These are phyloP conservation scores for Entamoeba histolytica DNA, from an alignment of 208 protist genomes.

Conservation along the genomic window DNA sequence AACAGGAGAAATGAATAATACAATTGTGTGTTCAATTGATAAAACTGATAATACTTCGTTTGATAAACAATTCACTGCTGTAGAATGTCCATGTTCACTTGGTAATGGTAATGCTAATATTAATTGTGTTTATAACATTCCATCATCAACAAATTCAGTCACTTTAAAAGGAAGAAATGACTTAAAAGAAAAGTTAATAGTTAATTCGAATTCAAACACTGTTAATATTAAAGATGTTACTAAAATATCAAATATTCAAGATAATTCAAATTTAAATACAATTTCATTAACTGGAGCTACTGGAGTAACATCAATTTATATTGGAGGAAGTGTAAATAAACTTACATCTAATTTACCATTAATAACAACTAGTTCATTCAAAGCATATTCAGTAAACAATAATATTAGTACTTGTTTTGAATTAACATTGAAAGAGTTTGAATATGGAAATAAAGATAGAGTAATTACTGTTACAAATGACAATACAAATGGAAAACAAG, in stretches of 20 bases:
- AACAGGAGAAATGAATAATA: too few species aligned
- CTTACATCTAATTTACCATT: neutral
- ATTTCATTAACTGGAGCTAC: neutral
- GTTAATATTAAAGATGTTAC: neutral
- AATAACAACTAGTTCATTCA: neutral
- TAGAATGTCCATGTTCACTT: neutral
- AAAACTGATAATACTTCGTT: neutral
- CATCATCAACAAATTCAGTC: neutral
- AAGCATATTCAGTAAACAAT: too few species aligned
- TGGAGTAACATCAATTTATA: neutral
- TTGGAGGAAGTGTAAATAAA: neutral
- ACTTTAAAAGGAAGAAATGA: neutral
- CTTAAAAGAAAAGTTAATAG: neutral
- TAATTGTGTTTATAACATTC: neutral
- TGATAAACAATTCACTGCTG: neutral
- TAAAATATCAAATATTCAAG: neutral
- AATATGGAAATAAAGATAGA: too few species aligned
- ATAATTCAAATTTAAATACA: neutral
- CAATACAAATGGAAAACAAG: too few species aligned
- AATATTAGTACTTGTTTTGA: too few species aligned
- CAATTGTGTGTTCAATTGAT: neutral
- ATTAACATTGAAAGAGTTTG: too few species aligned
- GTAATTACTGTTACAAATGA: too few species aligned
- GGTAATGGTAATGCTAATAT: neutral
- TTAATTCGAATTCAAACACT: neutral